Base-by-base conservation (phyloP, 768 basidiomycete genomes). In the Pleurotus tuber-regium region DNA sequence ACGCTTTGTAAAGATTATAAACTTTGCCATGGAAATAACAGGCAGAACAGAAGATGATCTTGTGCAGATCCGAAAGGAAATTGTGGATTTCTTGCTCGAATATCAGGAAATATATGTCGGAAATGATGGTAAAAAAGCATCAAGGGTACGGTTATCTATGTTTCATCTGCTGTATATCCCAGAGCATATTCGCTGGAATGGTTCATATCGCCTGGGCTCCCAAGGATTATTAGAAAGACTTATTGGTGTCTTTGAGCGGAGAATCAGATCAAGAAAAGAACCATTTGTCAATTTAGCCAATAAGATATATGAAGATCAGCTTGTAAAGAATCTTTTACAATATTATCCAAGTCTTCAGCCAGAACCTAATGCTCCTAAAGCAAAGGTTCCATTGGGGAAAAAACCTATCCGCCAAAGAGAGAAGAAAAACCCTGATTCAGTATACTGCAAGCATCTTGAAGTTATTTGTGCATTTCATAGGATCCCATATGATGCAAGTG, bases 161-260 rank as follows among this genome's bases (percentile, higher is more conserved):
- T 70, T 70, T 47, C 68, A 70, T 47, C 55, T 69, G 3, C 61
- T 67, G 38, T 67, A 70, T 48, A 35, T 70, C 18, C 67, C 68
- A 36, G 30, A 49, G 1, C 69, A 71, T 49, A 68, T 70, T 24
- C 4, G 51, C 23, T 71, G 66, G 64, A 63, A 68, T 63, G 68
- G 68, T 11, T 69, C 69, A 5, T 60, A 70, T n/a, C 52, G 64
- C 4, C 28, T 60, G 39, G 62, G 69, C 18, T 67, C 65, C 35
- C 67, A 69, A 53, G 59, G 65, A 1, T 66, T 65, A 18, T 57
- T 64, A 2, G 65, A 66, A 40, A 44, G 62, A 24, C 55, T 26
- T 21, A 64, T 66, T 31, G 66, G 68, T 14, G 57, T 62, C 23
- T 49, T 60, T 19, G 66, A 59, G 3, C 66, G 63, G 16, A 60